Evolutionary conservation across 2,329 filamentous ascomycete genomes (phyloP).

Genomic region (Daldinia sp.): DNA sequence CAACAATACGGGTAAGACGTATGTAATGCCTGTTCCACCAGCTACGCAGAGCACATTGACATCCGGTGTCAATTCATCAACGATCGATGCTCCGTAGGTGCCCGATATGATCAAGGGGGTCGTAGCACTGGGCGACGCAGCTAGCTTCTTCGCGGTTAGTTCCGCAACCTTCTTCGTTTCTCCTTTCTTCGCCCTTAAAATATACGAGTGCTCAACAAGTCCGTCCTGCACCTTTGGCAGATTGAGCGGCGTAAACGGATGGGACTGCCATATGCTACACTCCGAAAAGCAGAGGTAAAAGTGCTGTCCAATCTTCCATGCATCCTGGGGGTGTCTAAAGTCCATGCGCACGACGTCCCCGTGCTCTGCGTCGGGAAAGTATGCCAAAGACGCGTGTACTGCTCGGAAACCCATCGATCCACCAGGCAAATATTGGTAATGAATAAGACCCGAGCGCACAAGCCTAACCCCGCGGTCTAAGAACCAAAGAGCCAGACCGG

Average conservation of each 20-base stretch:
- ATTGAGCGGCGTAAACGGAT: slow-evolving; percentile 73
- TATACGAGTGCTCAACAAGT: slow-evolving; percentile 60
- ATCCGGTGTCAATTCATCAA: slow-evolving; percentile 51
- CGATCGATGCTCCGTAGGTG: slow-evolving; percentile 65
- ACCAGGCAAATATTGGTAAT: slow-evolving; percentile 61
- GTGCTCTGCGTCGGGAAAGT: slow-evolving; percentile 63
- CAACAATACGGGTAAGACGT: slow-evolving; percentile 61
- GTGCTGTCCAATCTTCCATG: slow-evolving; percentile 74
- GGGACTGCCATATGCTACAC: slow-evolving; percentile 74
- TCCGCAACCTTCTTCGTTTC: slow-evolving; percentile 65
- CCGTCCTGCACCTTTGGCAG: slow-evolving; percentile 55
- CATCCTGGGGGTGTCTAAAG: slow-evolving; percentile 66
- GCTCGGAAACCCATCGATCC: slow-evolving; percentile 62
- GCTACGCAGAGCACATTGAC: slow-evolving; percentile 62
- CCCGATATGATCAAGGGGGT: slow-evolving; percentile 69
- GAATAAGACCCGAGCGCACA: slow-evolving; percentile 65
- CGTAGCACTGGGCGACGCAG: slow-evolving; percentile 45
- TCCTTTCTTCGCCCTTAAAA: slow-evolving; percentile 65
- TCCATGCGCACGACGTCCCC: slow-evolving; percentile 73
- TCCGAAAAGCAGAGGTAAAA: slow-evolving; percentile 75
- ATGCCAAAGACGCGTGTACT: slow-evolving; percentile 58
- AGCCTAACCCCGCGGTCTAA: slow-evolving; percentile 69
- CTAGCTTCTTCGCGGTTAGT: slow-evolving; percentile 52
- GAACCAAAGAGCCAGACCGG: slow-evolving; percentile 70
- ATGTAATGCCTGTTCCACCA: slow-evolving; percentile 67